Evolutionary conservation across 352 stramenopile genomes (phyloP), one percentile per base, ranked within the genome.

Genomic region (Globisporangium recalcitrans): DNA sequence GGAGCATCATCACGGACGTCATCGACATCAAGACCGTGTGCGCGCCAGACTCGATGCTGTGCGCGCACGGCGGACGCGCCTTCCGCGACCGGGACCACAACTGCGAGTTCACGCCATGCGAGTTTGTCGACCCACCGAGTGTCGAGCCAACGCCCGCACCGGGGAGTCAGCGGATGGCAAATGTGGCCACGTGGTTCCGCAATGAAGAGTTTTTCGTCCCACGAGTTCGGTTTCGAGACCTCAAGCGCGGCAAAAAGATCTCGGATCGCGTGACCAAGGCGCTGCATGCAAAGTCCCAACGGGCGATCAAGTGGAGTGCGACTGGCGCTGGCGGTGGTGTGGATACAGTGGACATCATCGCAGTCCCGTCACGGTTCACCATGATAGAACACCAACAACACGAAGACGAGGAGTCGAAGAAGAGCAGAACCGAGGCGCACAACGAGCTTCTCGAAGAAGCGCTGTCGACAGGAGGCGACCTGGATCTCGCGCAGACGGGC

Each of bases 31-130:
- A 68, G 14, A 66, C 31, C 1, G 62, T 80, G 52, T 86, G 77
- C 52, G 65, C 68, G 2, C 62, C 67, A 1, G 73, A 84, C 67
- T 77, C 67, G 38, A 31, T 73, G 11, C 26, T 70, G 32, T 86
- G 77, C 61, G 65, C 73, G 21, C 70, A 81, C 48, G 72, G 72
- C 56, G 68, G 64, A 3, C 68, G 68, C 40, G 64, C 69, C 2
- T 82, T 74, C 44, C 77, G 74, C 38, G 65, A 82, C 32, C 57
- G 38, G 16, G 53, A 65, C 6, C 65, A 79, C 58, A 36, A 68
- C n/a, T 84, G 75, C 53, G 58, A 64, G 29, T 84, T 84, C 64
- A 77, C 72, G 4, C 73, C 73, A 6, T 86, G 77, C 48, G 63
- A 73, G 38, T 63, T 82, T 19, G 64, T 82, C 0, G 16, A 63